Conservation (phyloP, 192 early-diverging fungal species). For the Umbelopsis vinacea region DNA sequence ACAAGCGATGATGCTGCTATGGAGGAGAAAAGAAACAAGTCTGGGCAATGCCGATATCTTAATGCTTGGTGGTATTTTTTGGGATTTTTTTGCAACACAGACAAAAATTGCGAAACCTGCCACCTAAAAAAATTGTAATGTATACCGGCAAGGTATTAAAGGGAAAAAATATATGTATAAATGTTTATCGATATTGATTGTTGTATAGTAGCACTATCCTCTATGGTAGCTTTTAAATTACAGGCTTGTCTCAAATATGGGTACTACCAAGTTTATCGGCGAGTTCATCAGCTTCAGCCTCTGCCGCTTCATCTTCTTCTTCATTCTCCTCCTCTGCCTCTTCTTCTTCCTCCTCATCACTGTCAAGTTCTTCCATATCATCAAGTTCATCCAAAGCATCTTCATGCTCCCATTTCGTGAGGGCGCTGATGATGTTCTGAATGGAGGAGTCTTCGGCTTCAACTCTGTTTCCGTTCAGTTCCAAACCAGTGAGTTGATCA, state of each 20-base stretch:
- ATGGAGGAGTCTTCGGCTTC: slow-evolving; percentile 82
- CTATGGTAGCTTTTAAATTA: slow-evolving; percentile 24
- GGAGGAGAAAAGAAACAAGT: not conserved
- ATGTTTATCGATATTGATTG: not conserved
- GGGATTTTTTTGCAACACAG: not conserved
- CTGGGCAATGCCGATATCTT: not conserved
- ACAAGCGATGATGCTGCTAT: not conserved
- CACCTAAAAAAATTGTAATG: too few relatives aligned
- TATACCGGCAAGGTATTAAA: too few relatives aligned
- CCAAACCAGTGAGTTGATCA: slow-evolving; percentile 63
- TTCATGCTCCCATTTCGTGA: slow-evolving; percentile 68
- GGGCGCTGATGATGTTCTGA: slow-evolving; percentile 68
- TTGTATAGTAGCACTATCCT: not conserved
- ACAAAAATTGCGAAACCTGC: not conserved
- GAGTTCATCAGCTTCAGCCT: slow-evolving; percentile 23
- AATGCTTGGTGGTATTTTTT: too few relatives aligned
- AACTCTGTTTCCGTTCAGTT: slow-evolving; percentile 94
- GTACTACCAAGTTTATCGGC: slow-evolving; percentile 20
- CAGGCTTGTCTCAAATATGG: slow-evolving; percentile 19
- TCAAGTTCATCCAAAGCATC: slow-evolving; percentile 92
- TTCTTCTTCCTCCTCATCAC: slow-evolving; percentile 72
- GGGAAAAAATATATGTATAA: not conserved
- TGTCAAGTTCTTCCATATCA: slow-evolving; percentile 89
- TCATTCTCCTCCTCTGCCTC: slow-evolving; percentile 60
- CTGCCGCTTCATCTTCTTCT: slow-evolving; percentile 44